Evolutionary conservation across 805 yeast species (phyloP).

Genomic region (Isabelozyma rhagii): DNA sequence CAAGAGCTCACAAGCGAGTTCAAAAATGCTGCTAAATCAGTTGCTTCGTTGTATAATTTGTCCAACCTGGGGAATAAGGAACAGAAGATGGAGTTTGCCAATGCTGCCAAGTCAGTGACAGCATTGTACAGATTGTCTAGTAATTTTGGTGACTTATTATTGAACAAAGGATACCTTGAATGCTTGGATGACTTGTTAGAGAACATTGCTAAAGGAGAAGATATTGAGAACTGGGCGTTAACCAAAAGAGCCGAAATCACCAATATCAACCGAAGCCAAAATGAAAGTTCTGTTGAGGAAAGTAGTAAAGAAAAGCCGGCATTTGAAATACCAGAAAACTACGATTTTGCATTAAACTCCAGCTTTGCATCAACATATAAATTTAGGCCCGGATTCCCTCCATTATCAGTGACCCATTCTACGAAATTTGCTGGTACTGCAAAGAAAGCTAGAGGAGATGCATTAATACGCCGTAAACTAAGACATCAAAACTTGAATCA

Average conservation of each 20-base stretch:
- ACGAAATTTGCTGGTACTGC: slow-evolving; percentile 14
- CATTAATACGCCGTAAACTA: slow-evolving; percentile 5
- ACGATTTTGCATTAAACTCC: slow-evolving; percentile 27
- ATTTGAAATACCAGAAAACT: slow-evolving; percentile 17
- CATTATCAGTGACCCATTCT: slow-evolving; percentile 35
- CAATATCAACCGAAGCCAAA: slow-evolving; percentile 6
- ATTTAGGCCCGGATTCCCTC: slow-evolving; percentile 35
- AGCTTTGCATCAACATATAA: slow-evolving; percentile 24
- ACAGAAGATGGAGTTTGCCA: slow-evolving; percentile 31
- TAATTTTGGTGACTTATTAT: slow-evolving; percentile 44
- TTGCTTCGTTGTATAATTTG: slow-evolving; percentile 48
- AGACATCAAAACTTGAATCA: background rate
- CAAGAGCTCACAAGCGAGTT: slow-evolving; percentile 59
- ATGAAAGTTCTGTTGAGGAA: background rate
- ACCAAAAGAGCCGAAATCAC: slow-evolving; percentile 43
- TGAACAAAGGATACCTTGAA: slow-evolving; percentile 57
- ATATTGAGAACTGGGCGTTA: slow-evolving; percentile 52
- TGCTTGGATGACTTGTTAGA: slow-evolving; percentile 56
- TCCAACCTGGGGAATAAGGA: slow-evolving; percentile 9
- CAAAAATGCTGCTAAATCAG: slow-evolving; percentile 68
- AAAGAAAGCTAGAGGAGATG: slow-evolving; percentile 5
- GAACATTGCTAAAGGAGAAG: slow-evolving; percentile 38
- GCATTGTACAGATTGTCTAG: slow-evolving; percentile 60
- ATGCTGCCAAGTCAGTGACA: slow-evolving; percentile 43
- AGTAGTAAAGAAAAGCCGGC: background rate